Percentiles rank a stretch among this genome's conserved stretches.
phyloP scores from a whole-genome alignment of 2,329 filamentous ascomycete genomes.

The Xenoacremonium recifei region DNA sequence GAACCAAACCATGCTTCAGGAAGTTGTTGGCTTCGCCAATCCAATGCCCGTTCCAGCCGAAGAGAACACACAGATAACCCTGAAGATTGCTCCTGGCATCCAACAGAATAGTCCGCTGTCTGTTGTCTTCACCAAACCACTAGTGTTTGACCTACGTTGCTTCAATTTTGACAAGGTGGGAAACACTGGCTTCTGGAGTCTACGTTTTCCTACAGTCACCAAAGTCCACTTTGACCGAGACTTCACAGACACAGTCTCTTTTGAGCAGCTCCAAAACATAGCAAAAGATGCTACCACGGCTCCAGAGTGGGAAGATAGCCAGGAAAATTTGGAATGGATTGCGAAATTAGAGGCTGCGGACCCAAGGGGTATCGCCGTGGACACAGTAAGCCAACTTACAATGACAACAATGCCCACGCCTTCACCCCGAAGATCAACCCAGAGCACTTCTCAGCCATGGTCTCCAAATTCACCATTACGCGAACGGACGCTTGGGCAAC shows the following conservation, averaged over 20 bases:
- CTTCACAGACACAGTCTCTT: constrained; percentile 66
- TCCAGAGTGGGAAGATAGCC: constrained; percentile 51
- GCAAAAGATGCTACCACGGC: constrained; percentile 56
- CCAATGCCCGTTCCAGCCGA: constrained; percentile 38
- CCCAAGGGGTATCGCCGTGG: constrained; percentile 40
- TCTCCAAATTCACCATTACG: too few species aligned
- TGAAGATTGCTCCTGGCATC: constrained; percentile 47
- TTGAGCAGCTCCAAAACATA: constrained; percentile 66
- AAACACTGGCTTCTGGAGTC: constrained; percentile 68
- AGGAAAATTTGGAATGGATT: constrained; percentile 62
- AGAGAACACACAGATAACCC: constrained; percentile 39
- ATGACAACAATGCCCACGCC: constrained; percentile 35
- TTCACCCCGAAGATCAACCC: constrained; percentile 29
- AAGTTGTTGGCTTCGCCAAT: constrained; percentile 48
- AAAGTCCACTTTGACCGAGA: constrained; percentile 78
- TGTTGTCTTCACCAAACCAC: constrained; percentile 64
- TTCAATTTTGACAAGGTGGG: constrained; percentile 74
- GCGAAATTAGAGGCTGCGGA: constrained; percentile 57
- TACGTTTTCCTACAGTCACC: constrained; percentile 72
- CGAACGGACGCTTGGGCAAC: constrained; percentile 13
- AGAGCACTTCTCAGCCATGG: constrained; percentile 17
- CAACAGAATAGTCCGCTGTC: constrained; percentile 42
- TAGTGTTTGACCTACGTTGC: constrained; percentile 78
- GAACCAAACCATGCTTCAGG: constrained; percentile 48
- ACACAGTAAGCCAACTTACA: constrained; percentile 46